Base-by-base conservation (phyloP, 768 basidiomycete genomes). In the Tylopilus subfusipes region DNA sequence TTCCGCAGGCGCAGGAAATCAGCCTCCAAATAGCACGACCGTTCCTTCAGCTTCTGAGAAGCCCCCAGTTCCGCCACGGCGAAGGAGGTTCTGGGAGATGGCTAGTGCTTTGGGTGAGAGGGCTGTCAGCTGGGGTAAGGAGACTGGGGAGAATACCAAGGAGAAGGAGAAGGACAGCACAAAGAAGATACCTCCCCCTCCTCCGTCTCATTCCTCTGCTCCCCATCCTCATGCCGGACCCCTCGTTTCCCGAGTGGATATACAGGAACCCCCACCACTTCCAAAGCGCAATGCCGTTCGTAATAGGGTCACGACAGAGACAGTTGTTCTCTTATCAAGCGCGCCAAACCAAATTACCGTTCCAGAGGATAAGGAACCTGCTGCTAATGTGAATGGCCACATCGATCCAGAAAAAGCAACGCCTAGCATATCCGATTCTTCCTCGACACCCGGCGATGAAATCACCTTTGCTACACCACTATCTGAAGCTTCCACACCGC, bases 71-170 rank as follows among this genome's bases (percentile, higher is more conserved):
- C 85, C 86, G 0, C 84, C 86, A 0, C 75, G 86, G 54, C 76
- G 82, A 52, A 73, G 80, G 50, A 81, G 83, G 1, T 61, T 88
- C 21, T 88, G 86, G 84, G 82, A 85, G 12, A 82, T 85, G 73
- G 82, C 84, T 1, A 82, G 81, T 52, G 82, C 81, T 6, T 65
- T 88, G 7, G 76, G 81, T 4, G 83, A 84, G 64, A 73, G 75
- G 36, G 84, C 83, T 36, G 78, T 72, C 2, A 81, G 78, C 60
- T 86, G 83, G 85, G 71, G 77, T 16, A 64, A 66, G 47, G 77
- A 75, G 21, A 67, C 72, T 21, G 63, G 53, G 11, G 68, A 72
- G 33, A 57, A 34, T 24, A 16, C 14, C 31, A 67, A 57, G 49
- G 66, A 63, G 0, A 70, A 62, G 30, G 79, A 67, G 29, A 76